A percentile compares a stretch with the other conserved stretches of the same genome.
Conservation (phyloP, 169 alveolate genomes). For the Plasmodium vivax region DNA sequence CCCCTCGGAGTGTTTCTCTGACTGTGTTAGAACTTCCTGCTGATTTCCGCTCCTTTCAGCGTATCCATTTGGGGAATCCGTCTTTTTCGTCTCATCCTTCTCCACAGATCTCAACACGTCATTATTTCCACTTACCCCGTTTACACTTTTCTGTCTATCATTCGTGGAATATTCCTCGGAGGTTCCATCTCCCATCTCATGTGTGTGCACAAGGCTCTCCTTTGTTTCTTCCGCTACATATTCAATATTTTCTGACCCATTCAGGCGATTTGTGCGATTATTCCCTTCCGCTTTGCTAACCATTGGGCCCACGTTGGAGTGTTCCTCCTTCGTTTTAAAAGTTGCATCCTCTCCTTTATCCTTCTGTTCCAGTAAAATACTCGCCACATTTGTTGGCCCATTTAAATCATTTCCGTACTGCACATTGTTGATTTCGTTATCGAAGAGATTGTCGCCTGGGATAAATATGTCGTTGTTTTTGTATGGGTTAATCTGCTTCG, state of each 20-base stretch:
- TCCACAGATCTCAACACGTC: not conserved
- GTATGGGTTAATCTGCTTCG: constrained; percentile 46
- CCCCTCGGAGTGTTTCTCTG: not conserved
- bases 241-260: not conserved
- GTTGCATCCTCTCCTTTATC: not conserved
- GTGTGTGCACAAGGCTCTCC: not conserved
- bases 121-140: not conserved
- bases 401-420: constrained; percentile 2
- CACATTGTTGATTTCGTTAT: constrained; percentile 27
- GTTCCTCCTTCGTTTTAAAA: not conserved
- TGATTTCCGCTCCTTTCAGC: not conserved
- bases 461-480: constrained; percentile 42
- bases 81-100: not conserved
- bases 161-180: not conserved
- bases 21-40: not conserved
- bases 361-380: constrained; percentile 16
- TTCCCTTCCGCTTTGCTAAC: not conserved
- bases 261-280: not conserved
- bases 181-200: not conserved
- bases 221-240: not conserved
- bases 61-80: not conserved
- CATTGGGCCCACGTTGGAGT: not conserved
- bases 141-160: not conserved
- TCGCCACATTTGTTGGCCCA: not conserved
- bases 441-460: constrained; percentile 14